Evolutionary conservation across 2,329 filamentous ascomycete species (phyloP).

Genomic region (Penicillium sp.): DNA sequence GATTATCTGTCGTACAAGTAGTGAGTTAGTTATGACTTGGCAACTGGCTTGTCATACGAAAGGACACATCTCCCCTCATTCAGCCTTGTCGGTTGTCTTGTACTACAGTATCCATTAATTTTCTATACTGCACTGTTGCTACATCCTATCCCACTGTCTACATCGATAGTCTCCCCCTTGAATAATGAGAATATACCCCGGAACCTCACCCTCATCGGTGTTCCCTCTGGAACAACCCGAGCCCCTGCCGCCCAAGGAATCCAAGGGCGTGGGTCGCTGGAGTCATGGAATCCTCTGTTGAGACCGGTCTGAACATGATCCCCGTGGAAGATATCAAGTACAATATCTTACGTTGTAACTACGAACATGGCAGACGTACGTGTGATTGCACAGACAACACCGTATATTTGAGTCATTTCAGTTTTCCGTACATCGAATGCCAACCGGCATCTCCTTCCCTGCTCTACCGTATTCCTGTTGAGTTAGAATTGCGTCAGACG

Average conservation of each 20-base stretch:
- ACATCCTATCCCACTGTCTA: constrained; percentile 1
- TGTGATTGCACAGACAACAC: not conserved
- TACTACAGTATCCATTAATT: not conserved
- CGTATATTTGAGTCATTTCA: not conserved
- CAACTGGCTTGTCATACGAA: not conserved
- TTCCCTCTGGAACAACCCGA: not conserved
- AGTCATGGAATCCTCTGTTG: not conserved
- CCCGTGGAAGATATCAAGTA: not conserved
- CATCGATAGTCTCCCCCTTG: not conserved
- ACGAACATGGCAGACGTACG: no score
- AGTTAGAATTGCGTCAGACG: constrained; percentile 6
- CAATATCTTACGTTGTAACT: not conserved
- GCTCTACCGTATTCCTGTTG: not conserved
- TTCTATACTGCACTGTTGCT: constrained; percentile 10
- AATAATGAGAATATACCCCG: not conserved
- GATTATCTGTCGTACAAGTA: not conserved
- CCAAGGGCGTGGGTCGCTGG: not conserved
- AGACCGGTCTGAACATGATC: not conserved
- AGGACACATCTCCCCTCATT: not conserved
- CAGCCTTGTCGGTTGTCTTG: not conserved
- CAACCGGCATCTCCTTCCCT: not conserved
- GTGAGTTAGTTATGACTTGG: not conserved
- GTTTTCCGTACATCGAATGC: not conserved
- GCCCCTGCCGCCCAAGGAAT: not conserved
- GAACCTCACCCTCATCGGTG: not conserved